A percentile compares a stretch with the other conserved stretches of the same genome.
Evolutionary conservation across 257 asterid species (phyloP).

Genomic region (Solanum infundibuliforme): DNA sequence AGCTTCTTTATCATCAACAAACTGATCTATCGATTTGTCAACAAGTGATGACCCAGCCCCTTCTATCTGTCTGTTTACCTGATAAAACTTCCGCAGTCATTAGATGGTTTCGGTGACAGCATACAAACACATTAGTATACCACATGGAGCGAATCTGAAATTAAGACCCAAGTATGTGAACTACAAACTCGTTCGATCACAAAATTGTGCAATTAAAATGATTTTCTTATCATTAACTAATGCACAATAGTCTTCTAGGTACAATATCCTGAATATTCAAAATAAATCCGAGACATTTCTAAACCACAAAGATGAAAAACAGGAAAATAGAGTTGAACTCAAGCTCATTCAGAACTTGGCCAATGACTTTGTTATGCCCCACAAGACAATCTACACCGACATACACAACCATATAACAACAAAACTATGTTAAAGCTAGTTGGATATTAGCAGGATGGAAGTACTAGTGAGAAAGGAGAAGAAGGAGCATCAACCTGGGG

Average conservation of each 20-base stretch:
- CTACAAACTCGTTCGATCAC: background rate
- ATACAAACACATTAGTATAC: background rate
- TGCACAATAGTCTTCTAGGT: background rate
- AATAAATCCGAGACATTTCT: background rate
- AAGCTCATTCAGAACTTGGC: background rate
- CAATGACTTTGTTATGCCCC: background rate
- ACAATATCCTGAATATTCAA: background rate
- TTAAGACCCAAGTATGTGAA: background rate
- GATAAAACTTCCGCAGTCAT: background rate
- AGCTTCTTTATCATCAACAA: background rate
- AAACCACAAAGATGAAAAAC: background rate
- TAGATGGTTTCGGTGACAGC: background rate
- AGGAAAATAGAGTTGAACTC: background rate
- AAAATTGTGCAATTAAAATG: background rate
- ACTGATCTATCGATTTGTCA: background rate
- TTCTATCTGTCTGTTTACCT: slow-evolving; percentile 12
- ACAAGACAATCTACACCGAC: background rate
- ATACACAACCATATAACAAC: background rate
- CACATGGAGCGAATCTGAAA: background rate
- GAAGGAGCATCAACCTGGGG: slow-evolving; percentile 27
- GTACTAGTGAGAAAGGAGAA: background rate
- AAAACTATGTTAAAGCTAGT: background rate
- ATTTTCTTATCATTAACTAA: background rate
- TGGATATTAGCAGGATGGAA: background rate
- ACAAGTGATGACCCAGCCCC: background rate